Evolutionary conservation across 2,329 filamentous ascomycete genomes (phyloP).

Genomic region (Diaporthe caulivora): DNA sequence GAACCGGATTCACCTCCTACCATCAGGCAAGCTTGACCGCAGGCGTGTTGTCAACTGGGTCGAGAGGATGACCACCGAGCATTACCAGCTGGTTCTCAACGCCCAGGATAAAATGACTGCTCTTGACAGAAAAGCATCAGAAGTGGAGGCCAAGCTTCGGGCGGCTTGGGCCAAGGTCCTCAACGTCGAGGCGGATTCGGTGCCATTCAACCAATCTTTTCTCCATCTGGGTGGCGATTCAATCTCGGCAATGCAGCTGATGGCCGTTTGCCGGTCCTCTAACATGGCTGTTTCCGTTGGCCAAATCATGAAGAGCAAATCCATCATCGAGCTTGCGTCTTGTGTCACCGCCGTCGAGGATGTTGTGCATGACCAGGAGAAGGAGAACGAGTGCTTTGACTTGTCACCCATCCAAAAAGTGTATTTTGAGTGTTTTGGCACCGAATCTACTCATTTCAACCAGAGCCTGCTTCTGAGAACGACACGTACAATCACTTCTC

Average conservation of each 20-base stretch:
- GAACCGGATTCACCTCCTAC: conserved; percentile 49
- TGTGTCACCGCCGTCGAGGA: conserved; percentile 7
- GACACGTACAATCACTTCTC: not conserved
- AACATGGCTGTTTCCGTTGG: conserved; percentile 9
- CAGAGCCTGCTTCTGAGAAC: not conserved
- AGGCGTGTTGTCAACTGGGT: not conserved
- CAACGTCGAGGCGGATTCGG: not conserved
- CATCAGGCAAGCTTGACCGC: conserved; percentile 41
- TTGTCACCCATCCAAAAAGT: conserved; percentile 10
- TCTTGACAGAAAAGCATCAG: conserved; percentile 3
- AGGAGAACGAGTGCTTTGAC: not conserved
- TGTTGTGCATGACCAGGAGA: conserved; percentile 16
- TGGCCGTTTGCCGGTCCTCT: conserved; percentile 6
- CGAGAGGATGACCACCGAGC: not conserved
- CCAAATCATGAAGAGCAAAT: conserved; percentile 19
- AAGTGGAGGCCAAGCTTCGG: not conserved
- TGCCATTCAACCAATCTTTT: conserved; percentile 68
- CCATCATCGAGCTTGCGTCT: conserved; percentile 7
- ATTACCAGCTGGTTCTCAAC: not conserved
- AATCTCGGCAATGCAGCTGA: conserved; percentile 62
- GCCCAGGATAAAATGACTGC: not conserved
- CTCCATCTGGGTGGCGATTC: conserved; percentile 72
- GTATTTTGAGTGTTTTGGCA: not conserved
- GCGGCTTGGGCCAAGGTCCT: conserved; percentile 16
- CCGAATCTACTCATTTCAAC: conserved; percentile 7